phyloP scores from a whole-genome alignment of 192 early-diverging fungal genomes.

The Coemansia umbellata region DNA sequence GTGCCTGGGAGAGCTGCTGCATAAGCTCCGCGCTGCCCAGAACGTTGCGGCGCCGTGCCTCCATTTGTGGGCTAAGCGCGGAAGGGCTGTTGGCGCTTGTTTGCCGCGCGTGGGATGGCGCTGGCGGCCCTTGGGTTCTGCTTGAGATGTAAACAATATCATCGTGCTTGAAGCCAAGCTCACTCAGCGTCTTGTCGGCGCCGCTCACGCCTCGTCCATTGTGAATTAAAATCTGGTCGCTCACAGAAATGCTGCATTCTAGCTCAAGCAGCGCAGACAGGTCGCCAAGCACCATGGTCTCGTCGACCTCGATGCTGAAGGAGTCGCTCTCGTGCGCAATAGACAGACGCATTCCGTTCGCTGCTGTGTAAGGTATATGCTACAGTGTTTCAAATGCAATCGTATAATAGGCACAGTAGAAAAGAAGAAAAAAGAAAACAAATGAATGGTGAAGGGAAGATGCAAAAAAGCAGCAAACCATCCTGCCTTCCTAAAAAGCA shows the following conservation, averaged over 20 bases:
- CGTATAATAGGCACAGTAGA: background rate
- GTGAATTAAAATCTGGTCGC: constrained; percentile 61
- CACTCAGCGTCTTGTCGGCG: constrained; percentile 59
- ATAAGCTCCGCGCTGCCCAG: constrained; percentile 26
- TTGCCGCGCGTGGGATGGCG: background rate
- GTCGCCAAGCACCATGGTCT: constrained; percentile 72
- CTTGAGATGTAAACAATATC: constrained; percentile 68
- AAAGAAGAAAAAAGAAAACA: background rate
- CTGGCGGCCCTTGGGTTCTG: constrained; percentile 2
- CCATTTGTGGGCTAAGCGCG: constrained; percentile 9
- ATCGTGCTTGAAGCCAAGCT: constrained; percentile 63
- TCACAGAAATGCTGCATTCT: constrained; percentile 68
- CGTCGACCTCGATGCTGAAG: constrained; percentile 61
- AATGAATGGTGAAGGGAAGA: background rate
- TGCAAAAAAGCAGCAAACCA: background rate
- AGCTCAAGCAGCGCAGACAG: constrained; percentile 81
- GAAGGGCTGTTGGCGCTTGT: background rate
- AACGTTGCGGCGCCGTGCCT: constrained; percentile 35
- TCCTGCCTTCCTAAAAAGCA: too few relatives aligned
- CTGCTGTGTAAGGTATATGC: background rate
- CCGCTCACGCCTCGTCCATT: constrained; percentile 64
- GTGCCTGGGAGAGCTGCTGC: constrained; percentile 16
- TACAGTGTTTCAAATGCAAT: background rate
- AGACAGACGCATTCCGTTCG: constrained; percentile 24
- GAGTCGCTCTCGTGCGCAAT: constrained; percentile 23